Base-by-base conservation (phyloP, 2,329 filamentous ascomycete genomes). In the Didymella glomerata region DNA sequence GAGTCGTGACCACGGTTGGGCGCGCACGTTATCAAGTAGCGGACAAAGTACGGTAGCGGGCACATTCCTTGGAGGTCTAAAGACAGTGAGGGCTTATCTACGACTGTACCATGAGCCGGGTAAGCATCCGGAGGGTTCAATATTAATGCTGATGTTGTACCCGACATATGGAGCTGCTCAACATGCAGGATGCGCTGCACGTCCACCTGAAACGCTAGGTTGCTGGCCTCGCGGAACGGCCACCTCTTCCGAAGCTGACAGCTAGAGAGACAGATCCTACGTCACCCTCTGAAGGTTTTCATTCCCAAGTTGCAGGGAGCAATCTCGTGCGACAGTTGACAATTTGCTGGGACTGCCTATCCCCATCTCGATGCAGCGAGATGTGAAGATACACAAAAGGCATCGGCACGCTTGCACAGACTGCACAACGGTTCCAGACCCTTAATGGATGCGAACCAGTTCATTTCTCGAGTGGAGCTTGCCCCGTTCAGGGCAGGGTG, bases 391-490 rank as follows among this genome's bases (percentile, higher is more conserved):
- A 55, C 57, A 60, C 57, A 60, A 60, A 60, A 40, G 48, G 52
- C 57, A 48, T 55, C 24, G 51, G 48, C 52, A 52, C 41, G 52
- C 47, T 50, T 55, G 57, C 57, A 60, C 52, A 51, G 57, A 51
- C 57, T 55, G 57, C 52, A 55, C 48, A 55, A 55, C 48, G 44
- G 48, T 54, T 59, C 60, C 41, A 59, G 60, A 62, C 55, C 45
- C 30, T 53, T 25, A 11, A 41, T 46, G 18, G 56, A 54, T 47
- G 56, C 48, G 52, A 60, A 60, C 57, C 56, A 30, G 57, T 60
- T 60, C 57, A 60, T 60, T 60, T 60, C 57, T 48, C 28, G 25
- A 40, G 55, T 62, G 60, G 60, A 45, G 7, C 52, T n/a, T 52
- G 16, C 20, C 13, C 38, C 14, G 60, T 52, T 58, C 44, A 41